Conservation (phyloP, 139 green algal species). For the Ettlia oleoabundans region DNA sequence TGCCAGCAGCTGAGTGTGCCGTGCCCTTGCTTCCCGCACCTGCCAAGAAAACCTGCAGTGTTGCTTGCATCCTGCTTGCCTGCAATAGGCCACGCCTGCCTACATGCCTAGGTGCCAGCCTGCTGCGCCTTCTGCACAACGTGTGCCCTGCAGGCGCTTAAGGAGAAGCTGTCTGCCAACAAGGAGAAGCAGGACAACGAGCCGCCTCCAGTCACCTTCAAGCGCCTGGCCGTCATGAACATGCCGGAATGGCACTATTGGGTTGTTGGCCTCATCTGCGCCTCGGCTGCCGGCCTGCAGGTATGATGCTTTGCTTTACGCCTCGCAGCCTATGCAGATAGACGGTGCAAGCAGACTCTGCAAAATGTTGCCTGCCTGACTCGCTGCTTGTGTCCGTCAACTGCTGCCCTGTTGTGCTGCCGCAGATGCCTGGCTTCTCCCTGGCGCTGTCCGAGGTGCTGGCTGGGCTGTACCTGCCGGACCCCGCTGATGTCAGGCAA, state of each 20-base stretch:
- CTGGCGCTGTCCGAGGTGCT: conserved; percentile 14
- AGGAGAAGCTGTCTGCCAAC: not conserved
- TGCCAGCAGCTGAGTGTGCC: no score
- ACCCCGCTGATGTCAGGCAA: not conserved
- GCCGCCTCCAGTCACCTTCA: not conserved
- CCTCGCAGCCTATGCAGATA: no score
- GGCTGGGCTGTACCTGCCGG: not conserved
- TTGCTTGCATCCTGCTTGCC: not conserved
- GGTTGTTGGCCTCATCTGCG: conserved; percentile 1
- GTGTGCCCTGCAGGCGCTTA: conserved; percentile 1
- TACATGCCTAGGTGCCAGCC: not conserved
- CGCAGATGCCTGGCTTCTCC: conserved; percentile 28
- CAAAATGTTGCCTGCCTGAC: no score
- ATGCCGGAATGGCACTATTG: not conserved
- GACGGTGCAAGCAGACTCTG: no score
- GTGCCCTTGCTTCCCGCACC: not conserved
- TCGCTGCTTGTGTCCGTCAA: no score
- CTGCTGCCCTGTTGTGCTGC: not conserved
- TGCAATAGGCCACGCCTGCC: not conserved
- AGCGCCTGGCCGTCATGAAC: conserved; percentile 12
- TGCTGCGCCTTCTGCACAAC: not conserved
- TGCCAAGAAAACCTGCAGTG: not conserved
- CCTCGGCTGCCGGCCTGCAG: conserved; percentile 13
- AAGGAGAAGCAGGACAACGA: not conserved
- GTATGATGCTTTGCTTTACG: not conserved